Evolutionary conservation across 1,284 basidiomycete species (phyloP), one percentile per base, ranked within the genome.

Genomic region (Apiotrichum brassicae): DNA sequence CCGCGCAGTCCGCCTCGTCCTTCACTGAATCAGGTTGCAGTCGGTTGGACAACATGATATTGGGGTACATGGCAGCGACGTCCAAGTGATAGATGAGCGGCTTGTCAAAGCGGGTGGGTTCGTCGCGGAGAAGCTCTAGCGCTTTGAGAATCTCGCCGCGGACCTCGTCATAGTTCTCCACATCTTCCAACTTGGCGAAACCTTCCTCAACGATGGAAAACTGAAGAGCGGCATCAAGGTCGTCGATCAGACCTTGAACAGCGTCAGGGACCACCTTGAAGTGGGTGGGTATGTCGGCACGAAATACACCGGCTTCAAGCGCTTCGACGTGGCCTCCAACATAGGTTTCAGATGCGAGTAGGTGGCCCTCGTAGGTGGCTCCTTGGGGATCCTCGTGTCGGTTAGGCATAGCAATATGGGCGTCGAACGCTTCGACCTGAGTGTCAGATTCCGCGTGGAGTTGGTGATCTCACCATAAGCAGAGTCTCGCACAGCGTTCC

Each of bases 21-120:
- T 97, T 88, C 73, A 98, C 88, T 1, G 95, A 95, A 73, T 99
- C 95, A 2, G 95, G 95, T 64, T 99, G 95, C 3, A 99, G 81
- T 48, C 95, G 88, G 71, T 99, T 98, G 25, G 92, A 97, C 77
- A 99, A 86, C 95, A 99, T 99, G 82, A 99, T 98, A 76, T 98
- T 99, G 51, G 95, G 95, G 68, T 99, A 98, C 95, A 99, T 99
- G 60, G 95, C 95, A 2, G 95, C 95, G 56, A 99, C 95, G 67
- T 99, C 95, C 66, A 98, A 76, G 75, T 99, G 95, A 74, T 99
- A 99, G 68, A 99, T 98, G 59, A 98, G 82, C 0, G 95, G 95
- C 22, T 84, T 85, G 75, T 97, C 94, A 46, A 81, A 79, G 18
- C 93, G 87, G 46, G 82, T 80, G 0, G 95, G 94, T 44, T 87